Evolutionary conservation across 1,284 basidiomycete genomes (phyloP).

Genomic region (Ceratobasidium sp.): DNA sequence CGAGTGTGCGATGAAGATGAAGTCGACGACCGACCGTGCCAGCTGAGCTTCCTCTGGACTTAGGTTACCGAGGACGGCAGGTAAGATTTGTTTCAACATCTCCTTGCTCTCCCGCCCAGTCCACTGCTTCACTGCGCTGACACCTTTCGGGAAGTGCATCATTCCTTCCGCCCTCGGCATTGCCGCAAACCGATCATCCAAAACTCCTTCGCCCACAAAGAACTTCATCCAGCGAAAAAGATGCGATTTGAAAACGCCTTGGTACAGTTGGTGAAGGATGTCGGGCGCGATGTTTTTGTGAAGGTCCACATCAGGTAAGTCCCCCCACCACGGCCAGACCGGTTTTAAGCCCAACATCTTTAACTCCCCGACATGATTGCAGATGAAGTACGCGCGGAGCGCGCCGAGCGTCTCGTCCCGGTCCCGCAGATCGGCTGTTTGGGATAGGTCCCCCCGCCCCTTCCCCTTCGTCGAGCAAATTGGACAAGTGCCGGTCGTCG

Average conservation of each 20-base stretch:
- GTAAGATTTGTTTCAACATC: no score
- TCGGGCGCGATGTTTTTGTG: slow-evolving; percentile 34
- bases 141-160: slow-evolving; percentile 10
- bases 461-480: not conserved
- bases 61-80: not conserved
- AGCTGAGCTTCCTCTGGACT: not conserved
- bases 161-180: not conserved
- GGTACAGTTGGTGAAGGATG: slow-evolving; percentile 40
- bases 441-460: not conserved
- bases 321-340: slow-evolving; percentile 15
- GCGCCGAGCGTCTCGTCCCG: not conserved
- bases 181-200: not conserved
- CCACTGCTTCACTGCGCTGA: slow-evolving; percentile 12
- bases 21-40: not conserved
- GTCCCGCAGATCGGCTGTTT: not conserved
- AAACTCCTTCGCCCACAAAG: not conserved
- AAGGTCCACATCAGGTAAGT: slow-evolving; percentile 27
- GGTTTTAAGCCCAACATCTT: not conserved
- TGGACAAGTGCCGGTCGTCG: not conserved
- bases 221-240: slow-evolving; percentile 22
- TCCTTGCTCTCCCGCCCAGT: slow-evolving; percentile 22
- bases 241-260: slow-evolving; percentile 40
- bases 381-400: not conserved
- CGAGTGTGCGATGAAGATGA: not conserved
- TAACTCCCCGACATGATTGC: not conserved